phyloP scores from a whole-genome alignment of 2,329 filamentous ascomycete genomes.

The Basipetospora sp. region DNA sequence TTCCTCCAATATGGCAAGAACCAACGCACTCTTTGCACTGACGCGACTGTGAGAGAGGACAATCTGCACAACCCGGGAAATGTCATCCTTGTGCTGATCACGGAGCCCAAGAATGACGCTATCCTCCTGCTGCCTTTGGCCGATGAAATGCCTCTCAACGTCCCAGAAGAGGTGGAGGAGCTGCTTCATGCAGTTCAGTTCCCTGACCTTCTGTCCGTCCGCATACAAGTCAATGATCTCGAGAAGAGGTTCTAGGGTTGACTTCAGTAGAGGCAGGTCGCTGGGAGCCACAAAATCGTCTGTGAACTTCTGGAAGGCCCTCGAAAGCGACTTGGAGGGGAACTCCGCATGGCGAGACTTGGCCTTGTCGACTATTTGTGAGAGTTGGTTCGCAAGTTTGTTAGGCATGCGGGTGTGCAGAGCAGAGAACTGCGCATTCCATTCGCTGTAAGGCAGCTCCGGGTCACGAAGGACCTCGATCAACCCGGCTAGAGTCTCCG shows the following conservation, averaged over 20 bases:
- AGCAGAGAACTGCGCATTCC: constrained; percentile 87
- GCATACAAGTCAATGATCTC: constrained; percentile 66
- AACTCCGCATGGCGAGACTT: constrained; percentile 71
- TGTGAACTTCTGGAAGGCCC: constrained; percentile 74
- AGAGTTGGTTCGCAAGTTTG: constrained; percentile 71
- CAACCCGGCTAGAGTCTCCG: constrained; percentile 67
- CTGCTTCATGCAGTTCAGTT: constrained; percentile 65
- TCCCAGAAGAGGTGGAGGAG: constrained; percentile 71
- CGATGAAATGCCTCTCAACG: constrained; percentile 77
- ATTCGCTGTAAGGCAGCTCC: constrained; percentile 89
- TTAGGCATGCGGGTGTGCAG: constrained; percentile 95
- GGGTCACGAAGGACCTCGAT: constrained; percentile 80
- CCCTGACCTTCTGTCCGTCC: constrained; percentile 81
- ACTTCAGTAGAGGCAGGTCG: constrained; percentile 60
- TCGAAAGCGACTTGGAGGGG: constrained; percentile 73
- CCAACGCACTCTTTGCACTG: constrained; percentile 81
- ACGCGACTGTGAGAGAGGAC: constrained; percentile 90
- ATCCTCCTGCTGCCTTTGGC: constrained; percentile 73
- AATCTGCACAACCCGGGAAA: constrained; percentile 67
- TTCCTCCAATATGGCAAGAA: constrained; percentile 80
- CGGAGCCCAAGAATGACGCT: constrained; percentile 85
- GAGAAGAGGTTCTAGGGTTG: constrained; percentile 59
- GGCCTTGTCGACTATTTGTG: constrained; percentile 73
- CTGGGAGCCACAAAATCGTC: constrained; percentile 64
- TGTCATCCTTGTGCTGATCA: constrained; percentile 92